Evolutionary conservation across 257 asterid genomes (phyloP).

Genomic region (Forsythia suspensa): DNA sequence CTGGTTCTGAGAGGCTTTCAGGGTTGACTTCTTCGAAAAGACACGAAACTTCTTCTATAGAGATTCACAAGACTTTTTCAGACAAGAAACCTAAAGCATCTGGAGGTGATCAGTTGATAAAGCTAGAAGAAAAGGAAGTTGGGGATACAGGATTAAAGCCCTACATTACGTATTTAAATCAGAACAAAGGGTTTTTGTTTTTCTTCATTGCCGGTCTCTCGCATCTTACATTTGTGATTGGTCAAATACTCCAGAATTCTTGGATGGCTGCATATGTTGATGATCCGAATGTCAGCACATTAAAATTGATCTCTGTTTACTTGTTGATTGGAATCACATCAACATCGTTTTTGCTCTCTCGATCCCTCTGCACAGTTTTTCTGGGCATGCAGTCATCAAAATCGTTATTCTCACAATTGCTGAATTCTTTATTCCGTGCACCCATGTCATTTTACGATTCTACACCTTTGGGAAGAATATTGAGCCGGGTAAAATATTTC

Average conservation of each 20-base stretch:
- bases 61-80: constrained; percentile 37
- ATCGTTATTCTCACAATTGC: constrained; percentile 34
- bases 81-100: constrained; percentile 36
- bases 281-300: constrained; percentile 25
- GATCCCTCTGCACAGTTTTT: constrained; percentile 32
- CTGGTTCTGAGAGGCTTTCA: constrained; percentile 46
- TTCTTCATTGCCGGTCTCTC: constrained; percentile 30
- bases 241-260: constrained; percentile 45
- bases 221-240: constrained; percentile 41
- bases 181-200: constrained; percentile 41
- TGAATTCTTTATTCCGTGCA: constrained; percentile 46
- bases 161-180: constrained; percentile 41
- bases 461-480: constrained; percentile 55
- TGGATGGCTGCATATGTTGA: constrained; percentile 48
- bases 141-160: constrained; percentile 47
- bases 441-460: constrained; percentile 56
- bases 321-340: constrained; percentile 35
- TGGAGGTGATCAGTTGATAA: constrained; percentile 43
- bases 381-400: constrained; percentile 42
- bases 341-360: constrained; percentile 32
- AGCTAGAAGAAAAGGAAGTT: constrained; percentile 46
- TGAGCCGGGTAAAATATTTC: constrained; percentile 42
- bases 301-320: constrained; percentile 33
- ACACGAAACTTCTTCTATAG: constrained; percentile 30
- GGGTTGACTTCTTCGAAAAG: constrained; percentile 23